Base-by-base conservation (phyloP, 768 basidiomycete genomes). In the Crucibulum laeve region DNA sequence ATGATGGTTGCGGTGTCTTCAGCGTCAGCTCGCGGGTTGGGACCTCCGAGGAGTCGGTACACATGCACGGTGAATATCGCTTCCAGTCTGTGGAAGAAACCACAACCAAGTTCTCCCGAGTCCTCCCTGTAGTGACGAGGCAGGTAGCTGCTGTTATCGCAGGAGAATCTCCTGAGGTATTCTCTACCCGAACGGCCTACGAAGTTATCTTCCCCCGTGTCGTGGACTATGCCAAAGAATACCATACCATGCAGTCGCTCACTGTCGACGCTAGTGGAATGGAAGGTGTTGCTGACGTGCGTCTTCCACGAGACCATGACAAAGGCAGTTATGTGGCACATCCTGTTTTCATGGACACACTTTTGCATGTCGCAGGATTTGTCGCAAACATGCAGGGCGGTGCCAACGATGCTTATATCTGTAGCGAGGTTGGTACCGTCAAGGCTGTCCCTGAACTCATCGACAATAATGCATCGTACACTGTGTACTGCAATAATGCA, bases 291-390 rank as follows among this genome's bases (percentile, higher is more conserved):
- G 85, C 81, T 1, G 58, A 61, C 0, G 57, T 84, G 19, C 53
- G 60, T 21, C 61, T 83, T 11, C 71, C 74, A 1, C 26, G 47
- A 3, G 51, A 53, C 6, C 49, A 65, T 34, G 46, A 64, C 18
- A 48, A 51, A 14, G 57, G 64, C 21, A 49, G 57, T 10, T 76
- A 71, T 47, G 62, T 68, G 7, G 61, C 67, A 3, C 72, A 82
- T 47, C 77, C 79, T 4, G 55, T 84, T 19, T 84, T 87, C 60
- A 63, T 76, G 45, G 86, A 88, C 49, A 77, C 81, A 0, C 63
- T 88, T 23, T 63, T 87, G 23, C 87, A 88, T 45, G 70, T 77
- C 26, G 77, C 84, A 0, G 87, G 87, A 3, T 85, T 88, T 59
- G 62, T 87, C 25, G 72, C 78, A 19, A 89, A 88, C 57, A 55